These are phyloP conservation scores for Pythium vanterpoolii DNA, from an alignment of 352 stramenopile species.

Conservation along the genomic window DNA sequence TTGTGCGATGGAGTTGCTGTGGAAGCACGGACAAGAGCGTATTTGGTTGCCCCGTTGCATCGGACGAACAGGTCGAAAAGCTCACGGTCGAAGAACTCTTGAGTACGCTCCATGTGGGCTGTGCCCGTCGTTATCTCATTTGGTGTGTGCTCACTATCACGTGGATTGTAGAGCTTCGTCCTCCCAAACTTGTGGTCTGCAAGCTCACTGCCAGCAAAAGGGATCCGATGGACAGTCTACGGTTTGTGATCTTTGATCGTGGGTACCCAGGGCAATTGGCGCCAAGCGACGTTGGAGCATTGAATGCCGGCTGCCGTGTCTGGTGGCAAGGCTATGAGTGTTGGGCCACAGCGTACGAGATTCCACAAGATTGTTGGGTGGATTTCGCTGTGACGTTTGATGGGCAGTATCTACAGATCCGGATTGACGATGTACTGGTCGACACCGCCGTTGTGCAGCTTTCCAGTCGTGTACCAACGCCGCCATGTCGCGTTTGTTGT, in stretches of 20 bases:
- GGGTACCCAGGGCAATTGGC: conserved; percentile 14
- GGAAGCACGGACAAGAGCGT: conserved; percentile 49
- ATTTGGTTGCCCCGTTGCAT: conserved; percentile 44
- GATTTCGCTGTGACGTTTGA: conserved; percentile 47
- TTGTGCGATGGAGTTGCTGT: conserved; percentile 62
- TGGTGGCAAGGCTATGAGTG: conserved; percentile 42
- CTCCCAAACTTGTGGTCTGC: conserved; percentile 42
- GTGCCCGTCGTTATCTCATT: too few species aligned
- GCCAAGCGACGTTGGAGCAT: background rate
- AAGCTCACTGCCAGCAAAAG: conserved; percentile 25
- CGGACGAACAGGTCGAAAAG: conserved; percentile 1
- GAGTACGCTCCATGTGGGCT: conserved; percentile 1
- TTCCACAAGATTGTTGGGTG: conserved; percentile 56
- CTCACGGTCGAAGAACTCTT: conserved; percentile 11
- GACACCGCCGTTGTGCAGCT: conserved; percentile 30
- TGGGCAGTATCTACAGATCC: conserved; percentile 39
- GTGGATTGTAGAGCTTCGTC: conserved; percentile 11
- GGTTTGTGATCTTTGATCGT: conserved; percentile 54
- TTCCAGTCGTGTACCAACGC: background rate
- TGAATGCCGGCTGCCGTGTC: conserved; percentile 40
- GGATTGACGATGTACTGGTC: conserved; percentile 39
- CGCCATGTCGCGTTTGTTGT: background rate
- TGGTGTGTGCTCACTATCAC: background rate
- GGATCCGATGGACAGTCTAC: conserved; percentile 2
- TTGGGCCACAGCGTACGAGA: conserved; percentile 43